Conservation (phyloP, 1,284 basidiomycete genomes). For the Cutaneotrichosporon sp. region DNA sequence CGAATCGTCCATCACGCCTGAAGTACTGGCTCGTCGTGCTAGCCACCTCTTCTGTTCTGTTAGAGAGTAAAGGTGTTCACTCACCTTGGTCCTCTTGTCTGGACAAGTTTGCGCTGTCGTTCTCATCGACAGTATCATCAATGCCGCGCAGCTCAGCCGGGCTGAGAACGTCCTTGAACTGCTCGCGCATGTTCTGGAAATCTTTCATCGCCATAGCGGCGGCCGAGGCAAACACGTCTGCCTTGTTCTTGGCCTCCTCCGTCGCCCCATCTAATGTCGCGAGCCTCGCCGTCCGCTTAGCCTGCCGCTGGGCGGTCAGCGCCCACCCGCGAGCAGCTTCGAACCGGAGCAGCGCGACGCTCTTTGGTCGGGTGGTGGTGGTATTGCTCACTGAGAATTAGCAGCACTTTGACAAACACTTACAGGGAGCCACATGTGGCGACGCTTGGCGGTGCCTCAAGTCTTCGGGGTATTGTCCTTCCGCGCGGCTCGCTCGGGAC, state of each 20-base stretch:
- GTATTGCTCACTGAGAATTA: neutral
- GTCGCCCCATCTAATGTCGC: neutral
- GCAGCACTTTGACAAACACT: neutral
- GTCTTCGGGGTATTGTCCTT: neutral
- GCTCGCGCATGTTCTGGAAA: neutral
- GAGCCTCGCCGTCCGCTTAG: neutral
- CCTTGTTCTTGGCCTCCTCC: neutral
- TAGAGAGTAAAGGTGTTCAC: neutral
- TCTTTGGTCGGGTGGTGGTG: neutral
- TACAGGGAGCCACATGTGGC: neutral
- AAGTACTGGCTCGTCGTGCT: neutral
- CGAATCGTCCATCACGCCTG: conserved; percentile 1
- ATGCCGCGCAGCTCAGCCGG: neutral
- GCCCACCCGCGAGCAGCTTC: neutral
- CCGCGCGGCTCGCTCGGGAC: neutral
- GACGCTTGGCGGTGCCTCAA: neutral
- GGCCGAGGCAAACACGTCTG: neutral
- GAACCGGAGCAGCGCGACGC: neutral
- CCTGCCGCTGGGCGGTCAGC: neutral
- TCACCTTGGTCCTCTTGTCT: conserved; percentile 8
- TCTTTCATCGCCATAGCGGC: neutral
- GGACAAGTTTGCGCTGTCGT: neutral
- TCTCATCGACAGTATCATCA: neutral
- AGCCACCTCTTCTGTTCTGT: neutral
- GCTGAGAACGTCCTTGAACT: neutral